These are phyloP conservation scores for Bacterosira constricta DNA, from an alignment of 108 stramenopile species.

Conservation along the genomic window DNA sequence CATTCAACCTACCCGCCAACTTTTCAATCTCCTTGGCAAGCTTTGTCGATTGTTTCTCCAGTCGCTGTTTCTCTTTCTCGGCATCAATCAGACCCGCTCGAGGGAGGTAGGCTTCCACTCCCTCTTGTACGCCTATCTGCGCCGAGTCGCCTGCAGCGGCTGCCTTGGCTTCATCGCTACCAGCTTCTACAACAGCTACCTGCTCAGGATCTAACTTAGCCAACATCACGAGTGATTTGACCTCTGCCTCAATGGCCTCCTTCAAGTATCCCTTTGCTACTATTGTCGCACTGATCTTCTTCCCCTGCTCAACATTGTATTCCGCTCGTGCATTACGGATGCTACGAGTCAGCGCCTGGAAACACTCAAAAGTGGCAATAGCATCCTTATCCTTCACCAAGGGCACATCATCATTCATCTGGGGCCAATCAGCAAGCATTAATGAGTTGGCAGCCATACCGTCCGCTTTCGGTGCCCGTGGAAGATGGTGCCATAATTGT, in stretches of 20 bases:
- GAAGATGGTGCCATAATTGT: conserved; percentile 96
- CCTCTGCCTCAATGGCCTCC: conserved; percentile 65
- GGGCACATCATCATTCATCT: conserved; percentile 71
- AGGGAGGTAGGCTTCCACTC: conserved; percentile 88
- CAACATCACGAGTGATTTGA: conserved; percentile 77
- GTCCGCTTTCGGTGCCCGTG: conserved; percentile 52
- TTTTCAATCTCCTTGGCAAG: conserved; percentile 79
- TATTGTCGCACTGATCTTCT: conserved; percentile 79
- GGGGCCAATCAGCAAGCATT: conserved; percentile 90
- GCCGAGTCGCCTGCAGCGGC: conserved; percentile 57
- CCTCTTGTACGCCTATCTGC: conserved; percentile 85
- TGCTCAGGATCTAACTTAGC: conserved; percentile 83
- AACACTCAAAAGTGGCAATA: conserved; percentile 74
- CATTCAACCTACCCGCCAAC: conserved; percentile 71
- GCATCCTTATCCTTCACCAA: conserved; percentile 71
- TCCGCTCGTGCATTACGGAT: conserved; percentile 92
- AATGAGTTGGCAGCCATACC: conserved; percentile 71
- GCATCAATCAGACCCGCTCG: conserved; percentile 83
- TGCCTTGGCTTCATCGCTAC: conserved; percentile 73
- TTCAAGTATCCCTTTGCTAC: conserved; percentile 67
- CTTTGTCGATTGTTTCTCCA: conserved; percentile 84
- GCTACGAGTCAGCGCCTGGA: conserved; percentile 87
- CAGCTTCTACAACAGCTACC: conserved; percentile 62
- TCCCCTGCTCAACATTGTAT: conserved; percentile 90
- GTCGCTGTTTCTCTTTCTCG: conserved; percentile 79